Percentiles rank a stretch among this genome's conserved stretches.
Evolutionary conservation across 306 rosid genomes (phyloP).

Genomic region (Dalbergia cultrata): DNA sequence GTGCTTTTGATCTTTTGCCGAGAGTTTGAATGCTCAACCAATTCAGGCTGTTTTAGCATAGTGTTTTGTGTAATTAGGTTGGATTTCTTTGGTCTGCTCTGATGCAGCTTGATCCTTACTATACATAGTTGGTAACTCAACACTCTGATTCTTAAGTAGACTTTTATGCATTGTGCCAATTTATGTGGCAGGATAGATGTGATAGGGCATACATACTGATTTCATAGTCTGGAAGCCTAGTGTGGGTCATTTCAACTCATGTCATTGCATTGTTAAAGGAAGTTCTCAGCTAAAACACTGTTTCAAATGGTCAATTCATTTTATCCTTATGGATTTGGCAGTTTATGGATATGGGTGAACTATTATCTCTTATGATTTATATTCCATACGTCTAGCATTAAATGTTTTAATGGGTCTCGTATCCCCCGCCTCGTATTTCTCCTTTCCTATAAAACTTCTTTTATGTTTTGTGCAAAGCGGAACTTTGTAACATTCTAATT

Average conservation of each 20-base stretch:
- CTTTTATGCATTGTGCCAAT: neutral
- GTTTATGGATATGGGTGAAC: neutral
- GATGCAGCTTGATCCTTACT: conserved; percentile 17
- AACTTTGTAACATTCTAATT: neutral
- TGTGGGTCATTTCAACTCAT: neutral
- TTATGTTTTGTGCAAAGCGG: neutral
- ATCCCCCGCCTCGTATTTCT: neutral
- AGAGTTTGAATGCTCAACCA: neutral
- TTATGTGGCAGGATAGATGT: neutral
- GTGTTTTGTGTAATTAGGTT: neutral
- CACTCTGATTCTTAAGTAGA: neutral
- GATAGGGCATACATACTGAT: neutral
- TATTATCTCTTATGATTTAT: neutral
- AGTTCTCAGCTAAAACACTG: neutral
- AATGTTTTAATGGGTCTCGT: no score
- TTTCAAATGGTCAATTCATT: neutral
- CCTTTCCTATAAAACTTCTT: neutral
- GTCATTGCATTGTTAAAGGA: neutral
- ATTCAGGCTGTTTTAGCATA: neutral
- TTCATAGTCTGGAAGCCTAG: neutral
- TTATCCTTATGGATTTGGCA: neutral
- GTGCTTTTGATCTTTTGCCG: neutral
- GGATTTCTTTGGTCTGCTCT: conserved; percentile 24
- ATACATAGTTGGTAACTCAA: neutral
- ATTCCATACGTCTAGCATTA: neutral